These are phyloP conservation scores for Litchi chinensis DNA, from an alignment of 345 rosid genomes.

Conservation along the genomic window DNA sequence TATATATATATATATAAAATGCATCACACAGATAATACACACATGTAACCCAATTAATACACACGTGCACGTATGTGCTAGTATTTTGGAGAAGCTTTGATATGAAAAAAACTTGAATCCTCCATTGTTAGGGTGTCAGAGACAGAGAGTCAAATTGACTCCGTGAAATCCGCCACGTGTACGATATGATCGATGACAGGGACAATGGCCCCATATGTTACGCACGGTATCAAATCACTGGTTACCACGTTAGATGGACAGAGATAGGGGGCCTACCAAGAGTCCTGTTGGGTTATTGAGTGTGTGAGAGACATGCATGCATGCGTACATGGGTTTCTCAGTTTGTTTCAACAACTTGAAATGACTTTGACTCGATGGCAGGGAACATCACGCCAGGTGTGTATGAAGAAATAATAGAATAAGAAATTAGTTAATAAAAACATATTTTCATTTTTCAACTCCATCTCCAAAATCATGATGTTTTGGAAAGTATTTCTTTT, in stretches of 20 bases:
- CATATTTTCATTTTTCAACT: not conserved
- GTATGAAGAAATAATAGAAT: not conserved
- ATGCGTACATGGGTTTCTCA: not conserved
- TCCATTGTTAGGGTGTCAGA: not conserved
- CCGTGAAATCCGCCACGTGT: not conserved
- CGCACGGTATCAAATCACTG: not conserved
- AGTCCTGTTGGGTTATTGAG: not conserved
- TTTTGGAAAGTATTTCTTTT: not conserved
- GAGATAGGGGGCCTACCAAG: not conserved
- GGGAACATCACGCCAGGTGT: not conserved
- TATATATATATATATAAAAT: too few species aligned
- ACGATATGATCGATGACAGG: not conserved
- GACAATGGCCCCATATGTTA: not conserved
- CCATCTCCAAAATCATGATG: not conserved
- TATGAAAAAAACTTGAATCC: not conserved
- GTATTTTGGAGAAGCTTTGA: too few species aligned
- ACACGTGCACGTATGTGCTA: too few species aligned
- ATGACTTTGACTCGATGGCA: not conserved
- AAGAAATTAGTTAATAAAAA: too few species aligned
- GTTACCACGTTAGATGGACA: not conserved
- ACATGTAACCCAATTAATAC: too few species aligned
- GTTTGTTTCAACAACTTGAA: not conserved
- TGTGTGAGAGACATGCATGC: not conserved
- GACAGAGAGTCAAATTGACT: not conserved
- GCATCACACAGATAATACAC: too few species aligned